Base-by-base conservation (phyloP, 352 stramenopile species). In the Plasmopara muralis region DNA sequence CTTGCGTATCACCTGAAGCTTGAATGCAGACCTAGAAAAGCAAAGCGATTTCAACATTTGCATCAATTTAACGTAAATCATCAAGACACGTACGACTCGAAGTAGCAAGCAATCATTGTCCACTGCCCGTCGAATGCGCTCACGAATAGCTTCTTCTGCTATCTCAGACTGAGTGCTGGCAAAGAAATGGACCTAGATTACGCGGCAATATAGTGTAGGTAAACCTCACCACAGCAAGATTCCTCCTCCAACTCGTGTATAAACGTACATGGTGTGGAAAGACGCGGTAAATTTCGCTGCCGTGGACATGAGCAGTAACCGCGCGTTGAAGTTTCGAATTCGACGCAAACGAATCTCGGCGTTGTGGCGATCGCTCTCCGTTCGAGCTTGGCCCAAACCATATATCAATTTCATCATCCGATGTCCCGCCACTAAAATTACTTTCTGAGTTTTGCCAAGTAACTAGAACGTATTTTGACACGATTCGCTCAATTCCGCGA, bases 91-190 rank as follows among this genome's bases (percentile, higher is more conserved):
- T 67, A 89, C 83, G 18, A 93, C 80, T 73, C 84, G 82, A 44
- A 94, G 66, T 10, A 94, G 55, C 78, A 94, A 89, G 57, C 76
- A 89, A 51, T 94, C 84, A 43, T 87, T 92, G 45, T 95, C 84
- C 37, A 95, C 74, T 30, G 84, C 79, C 38, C 84, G 66, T 7
- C 84, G 73, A 16, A 95, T 83, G 7, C 84, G 80, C 34, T 95
- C 84, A 13, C 84, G 77, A 52, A 95, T 88, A 0, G 72, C 73
- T 67, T 95, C 84, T 72, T 93, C 84, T 0, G 80, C 78, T 42
- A 95, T 88, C 52, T 95, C 84, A 4, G 69, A 71, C 34, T 86
- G 39, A 14, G 64, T 81, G 35, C 77, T 91, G 0, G 83, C 84
- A 56, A 85, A 93, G 56, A 95, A 92, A 49, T 95, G 84, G 14